Base-by-base conservation (phyloP, 208 protist genomes). In the Porcisia hertigi region DNA sequence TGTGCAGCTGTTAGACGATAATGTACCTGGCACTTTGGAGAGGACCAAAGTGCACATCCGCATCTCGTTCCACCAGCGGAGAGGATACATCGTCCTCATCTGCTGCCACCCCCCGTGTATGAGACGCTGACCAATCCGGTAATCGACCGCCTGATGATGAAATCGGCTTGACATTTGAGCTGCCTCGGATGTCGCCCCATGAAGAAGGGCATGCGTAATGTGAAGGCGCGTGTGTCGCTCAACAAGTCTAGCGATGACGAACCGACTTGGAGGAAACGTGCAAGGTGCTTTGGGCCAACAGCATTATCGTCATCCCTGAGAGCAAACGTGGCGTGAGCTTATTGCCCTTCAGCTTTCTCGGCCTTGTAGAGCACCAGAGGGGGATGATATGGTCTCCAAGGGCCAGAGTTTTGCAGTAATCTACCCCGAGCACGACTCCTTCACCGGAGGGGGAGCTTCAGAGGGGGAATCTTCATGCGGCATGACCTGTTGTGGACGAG, bases 281-380 rank as follows among this genome's bases (percentile, higher is more conserved):
- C 47, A 79, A 84, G 79, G 75, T 84, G 53, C 82, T 87, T 65
- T 87, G 83, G 79, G 74, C 79, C 6, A 80, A 82, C 75, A 84
- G 76, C 45, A 47, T 84, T 59, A 52, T 81, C 34, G 79, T 73
- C 2, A 23, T 80, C 11, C 57, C 81, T 34, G 25, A 76, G 25
- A 23, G 47, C 36, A 71, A 64, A 52, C 55, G 69, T 25, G 69
- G 62, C 34, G 7, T 82, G 59, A 69, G 82, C 70, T 80, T 82
- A 73, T 87, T 87, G 52, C 79, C 76, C 34, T 87, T 84, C 57
- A 79, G 58, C 3, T 39, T 81, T 16, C 76, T 79, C 23, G 75
- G 76, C 65, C 84, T 87, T 53, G 57, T 84, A 5, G 69, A 71
- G 67, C 84, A 87, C 66, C 76, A 82, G 67, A 53, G 84, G 30